Evolutionary conservation across 2,329 filamentous ascomycete species (phyloP), one percentile per base, ranked within the genome.

Genomic region (Chaetomiaceae sp.): DNA sequence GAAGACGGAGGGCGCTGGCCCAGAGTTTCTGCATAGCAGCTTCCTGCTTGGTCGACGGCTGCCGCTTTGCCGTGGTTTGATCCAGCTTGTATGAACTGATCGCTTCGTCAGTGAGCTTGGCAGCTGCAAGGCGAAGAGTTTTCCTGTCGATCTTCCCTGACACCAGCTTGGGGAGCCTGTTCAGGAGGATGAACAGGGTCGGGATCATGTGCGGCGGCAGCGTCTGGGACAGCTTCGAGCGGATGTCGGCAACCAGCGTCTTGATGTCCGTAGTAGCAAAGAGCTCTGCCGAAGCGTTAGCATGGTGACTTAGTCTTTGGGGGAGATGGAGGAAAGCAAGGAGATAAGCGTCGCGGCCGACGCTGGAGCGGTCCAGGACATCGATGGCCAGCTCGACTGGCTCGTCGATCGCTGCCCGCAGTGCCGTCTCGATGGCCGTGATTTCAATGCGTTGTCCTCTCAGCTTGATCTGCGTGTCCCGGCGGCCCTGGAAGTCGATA

Each of bases 381-480:
- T 47, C 47, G 17, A 51, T 43, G 9, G 42, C 47, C 37, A 47
- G 22, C 47, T 55, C 47, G 6, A 47, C 45, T 14, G 50, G 45
- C 33, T 50, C 39, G 3, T 48, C 40, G 4, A 53, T 40, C 20
- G 45, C 17, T 11, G 50, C 46, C 25, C 36, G 29, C 43, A 42
- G 25, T 45, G 47, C 25, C 3, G 54, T 53, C 39, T 60, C 57
- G 17, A 60, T 51, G 33, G 59, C 57, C 3, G 40, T 54, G 5
- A 76, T 67, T 64, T 75, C 81, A 54, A 78, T 68, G 53, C 77
- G 63, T 48, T 72, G 79, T 36, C 81, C 81, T 22, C 73, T 70
- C 15, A 81, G 63, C 62, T 81, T 82, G 36, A 81, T 70, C 60
- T 81, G 77, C 0, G 70, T 71, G 59, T 81, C 77, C 56, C 75